Base-by-base conservation (phyloP, 2,329 filamentous ascomycete species). In the Periglandula ipomoeae region DNA sequence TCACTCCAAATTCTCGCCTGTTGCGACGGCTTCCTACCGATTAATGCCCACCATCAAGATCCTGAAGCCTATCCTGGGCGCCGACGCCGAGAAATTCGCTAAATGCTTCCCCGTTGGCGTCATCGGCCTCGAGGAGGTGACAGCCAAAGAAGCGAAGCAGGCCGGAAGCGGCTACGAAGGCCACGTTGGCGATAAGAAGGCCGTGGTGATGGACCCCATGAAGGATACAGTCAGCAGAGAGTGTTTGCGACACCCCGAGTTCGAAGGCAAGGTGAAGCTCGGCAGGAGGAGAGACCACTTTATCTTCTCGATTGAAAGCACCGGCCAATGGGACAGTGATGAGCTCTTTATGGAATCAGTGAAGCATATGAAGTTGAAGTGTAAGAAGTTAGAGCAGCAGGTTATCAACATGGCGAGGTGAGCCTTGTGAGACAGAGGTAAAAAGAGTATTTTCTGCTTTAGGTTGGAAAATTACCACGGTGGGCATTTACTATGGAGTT, bases 1-100 rank as follows among this genome's bases (percentile, higher is more conserved):
- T 68, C 93, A 98, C 67, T 85, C 93, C 58, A 98, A 98, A 69
- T 98, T 93, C 73, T 95, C 89, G 0, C 93, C 93, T 42, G 93
- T 97, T 32, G 90, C 91, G 3, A 96, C 93, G 1, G 93, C 93
- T 3, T 88, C 86, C 22, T 98, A 98, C 72, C 82, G 93, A 44
- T 78, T 98, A 19, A 72, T 98, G 62, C 93, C 93, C 7, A 84
- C 84, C 56, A 97, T 98, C 66, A 77, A 79, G 55, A 97, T 98
- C 62, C 73, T 77, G 40, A 72, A 78, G 57, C 93, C 93, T 19
- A 97, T 98, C 52, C 65, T 95, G 4, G 93, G 91, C 39, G 74
- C 76, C 37, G 89, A 97, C 60, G 93, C 93, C 2, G 78, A 82
- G 62, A 95, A 96, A 65, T 97, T 98, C 62, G 81, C 84, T 40